phyloP scores from a whole-genome alignment of 2,329 filamentous ascomycete genomes.

The Pseudocercospora musae region DNA sequence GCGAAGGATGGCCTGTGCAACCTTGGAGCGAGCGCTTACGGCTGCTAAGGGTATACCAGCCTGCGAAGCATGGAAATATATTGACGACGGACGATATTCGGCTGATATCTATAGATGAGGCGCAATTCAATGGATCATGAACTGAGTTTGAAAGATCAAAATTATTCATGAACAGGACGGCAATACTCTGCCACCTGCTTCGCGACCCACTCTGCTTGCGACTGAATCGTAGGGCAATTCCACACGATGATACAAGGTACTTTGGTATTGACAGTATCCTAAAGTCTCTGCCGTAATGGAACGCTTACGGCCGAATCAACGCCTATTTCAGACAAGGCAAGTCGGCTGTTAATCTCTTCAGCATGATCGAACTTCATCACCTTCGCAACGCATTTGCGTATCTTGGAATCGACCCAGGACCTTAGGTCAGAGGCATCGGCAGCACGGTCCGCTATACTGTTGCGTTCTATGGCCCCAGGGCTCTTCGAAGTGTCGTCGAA shows the following conservation, averaged over 20 bases:
- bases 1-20: constrained; percentile 6
- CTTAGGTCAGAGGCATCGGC: no score
- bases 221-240: background rate
- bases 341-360: background rate
- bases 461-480: no score
- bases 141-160: background rate
- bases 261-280: background rate
- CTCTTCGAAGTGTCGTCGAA: background rate
- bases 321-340: background rate
- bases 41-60: constrained; percentile 4
- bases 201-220: background rate
- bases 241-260: background rate
- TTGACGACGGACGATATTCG: background rate
- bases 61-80: background rate
- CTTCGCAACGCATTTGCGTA: background rate
- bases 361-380: background rate
- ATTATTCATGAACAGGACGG: background rate
- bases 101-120: background rate
- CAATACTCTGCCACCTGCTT: background rate
- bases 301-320: background rate
- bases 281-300: background rate
- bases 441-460: no score
- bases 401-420: no score
- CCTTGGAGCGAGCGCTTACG: constrained; percentile 4
- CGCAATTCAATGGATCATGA: background rate